Evolutionary conservation across 495 filamentous ascomycete species (phyloP), one percentile per base, ranked within the genome.

Genomic region (Pyrenopolyporus hunteri): DNA sequence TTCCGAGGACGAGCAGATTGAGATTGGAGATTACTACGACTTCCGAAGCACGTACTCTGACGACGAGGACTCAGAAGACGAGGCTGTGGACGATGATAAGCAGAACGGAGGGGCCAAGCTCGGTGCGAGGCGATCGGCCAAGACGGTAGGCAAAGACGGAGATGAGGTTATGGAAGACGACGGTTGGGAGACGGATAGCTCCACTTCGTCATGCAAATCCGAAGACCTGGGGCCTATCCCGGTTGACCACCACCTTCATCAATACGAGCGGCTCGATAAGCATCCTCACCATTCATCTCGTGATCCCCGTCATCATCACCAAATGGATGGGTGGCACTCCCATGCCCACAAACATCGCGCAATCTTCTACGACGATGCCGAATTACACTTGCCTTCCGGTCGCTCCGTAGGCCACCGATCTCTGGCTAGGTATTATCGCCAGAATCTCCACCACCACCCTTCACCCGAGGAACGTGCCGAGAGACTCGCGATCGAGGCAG

Each of bases 11-110:
- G 92, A 99, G 68, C 91, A 96, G 75, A 80, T 99, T 13, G 92
- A 95, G 50, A 88, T 99, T 57, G 95, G 94, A n/a, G 89, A 98
- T 39, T 98, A 90, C 76, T 99, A 98, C 76, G 95, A 99, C 72
- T 99, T 99, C 83, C 81, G 88, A 50, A 87, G 87, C 74, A 95
- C 94, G 2, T 99, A 99, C 73, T 92, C 91, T 0, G 94, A 98
- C 68, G 78, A 74, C 8, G 85, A 85, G 45, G 78, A 80, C 3
- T 87, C 85, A 9, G 85, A 87, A 26, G 82, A 85, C 6, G 80
- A 83, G 44, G 76, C 74, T 7, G 77, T 80, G n/a, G 78, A 79
- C 0, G 77, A 74, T 23, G 73, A 75, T 10, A 64, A 73, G 42
- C 76, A 74, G n/a, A 77, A 75, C 29, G 84, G 83, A 19, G 85